Conservation (phyloP, 106 monocot species). For the Allium fistulosum region DNA sequence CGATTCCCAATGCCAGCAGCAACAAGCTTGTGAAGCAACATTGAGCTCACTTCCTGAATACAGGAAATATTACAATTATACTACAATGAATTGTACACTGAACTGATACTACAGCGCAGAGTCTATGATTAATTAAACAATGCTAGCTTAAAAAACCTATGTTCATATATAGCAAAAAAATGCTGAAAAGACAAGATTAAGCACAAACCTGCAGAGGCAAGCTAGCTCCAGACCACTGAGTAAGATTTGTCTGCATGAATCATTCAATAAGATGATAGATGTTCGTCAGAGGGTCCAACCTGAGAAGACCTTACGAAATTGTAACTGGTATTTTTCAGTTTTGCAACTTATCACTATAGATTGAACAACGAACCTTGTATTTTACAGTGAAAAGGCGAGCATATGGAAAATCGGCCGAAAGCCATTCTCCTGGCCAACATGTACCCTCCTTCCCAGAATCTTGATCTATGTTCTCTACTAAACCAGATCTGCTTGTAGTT, state of each 20-base stretch:
- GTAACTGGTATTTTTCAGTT: conserved; percentile 4
- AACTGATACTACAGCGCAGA: no score
- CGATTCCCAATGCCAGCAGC: conserved; percentile 85
- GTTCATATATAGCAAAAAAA: no score
- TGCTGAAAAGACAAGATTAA: neutral
- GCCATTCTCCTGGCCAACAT: conserved; percentile 97
- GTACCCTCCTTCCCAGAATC: conserved; percentile 96
- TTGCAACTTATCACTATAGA: neutral
- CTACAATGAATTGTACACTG: no score
- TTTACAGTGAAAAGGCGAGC: conserved; percentile 77
- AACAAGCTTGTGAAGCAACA: conserved; percentile 73
- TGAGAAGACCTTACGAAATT: conserved; percentile 24
- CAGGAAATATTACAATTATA: no score
- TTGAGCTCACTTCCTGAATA: conserved; percentile 86
- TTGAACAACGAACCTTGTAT: conserved; percentile 68
- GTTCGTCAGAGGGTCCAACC: conserved; percentile 24
- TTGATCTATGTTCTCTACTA: conserved; percentile 91
- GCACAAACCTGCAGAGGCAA: conserved; percentile 90
- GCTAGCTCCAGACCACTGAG: conserved; percentile 98
- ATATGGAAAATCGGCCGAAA: conserved; percentile 78
- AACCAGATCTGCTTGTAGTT: conserved; percentile 80
- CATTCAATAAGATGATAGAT: conserved; percentile 38
- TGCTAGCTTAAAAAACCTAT: no score
- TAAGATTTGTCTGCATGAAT: conserved; percentile 93
- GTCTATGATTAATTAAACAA: no score